Conservation (phyloP, 2,329 filamentous ascomycete genomes). For the Microsporum ferrugineum region DNA sequence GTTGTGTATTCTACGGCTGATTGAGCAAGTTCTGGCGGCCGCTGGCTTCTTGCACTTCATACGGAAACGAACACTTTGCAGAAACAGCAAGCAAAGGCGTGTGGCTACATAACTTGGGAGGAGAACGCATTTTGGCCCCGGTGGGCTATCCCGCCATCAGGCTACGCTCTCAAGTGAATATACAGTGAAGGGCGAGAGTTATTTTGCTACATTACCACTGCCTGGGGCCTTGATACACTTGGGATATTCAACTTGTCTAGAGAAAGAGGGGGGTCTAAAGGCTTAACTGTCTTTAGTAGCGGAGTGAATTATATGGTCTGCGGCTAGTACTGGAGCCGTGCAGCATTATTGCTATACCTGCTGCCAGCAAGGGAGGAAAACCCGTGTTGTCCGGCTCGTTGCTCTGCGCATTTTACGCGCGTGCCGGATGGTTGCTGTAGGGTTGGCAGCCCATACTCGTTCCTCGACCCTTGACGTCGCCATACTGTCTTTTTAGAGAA, state of each 20-base stretch:
- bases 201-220: background rate
- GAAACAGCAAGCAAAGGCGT: background rate
- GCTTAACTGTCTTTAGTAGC: background rate
- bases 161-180: background rate
- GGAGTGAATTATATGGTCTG: background rate
- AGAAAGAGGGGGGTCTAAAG: background rate
- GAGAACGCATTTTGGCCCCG: background rate
- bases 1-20: background rate
- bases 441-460: background rate
- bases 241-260: too few relatives aligned
- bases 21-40: background rate
- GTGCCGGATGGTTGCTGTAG: background rate
- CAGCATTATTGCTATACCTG: background rate
- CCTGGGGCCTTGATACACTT: background rate
- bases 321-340: background rate
- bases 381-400: background rate
- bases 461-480: background rate
- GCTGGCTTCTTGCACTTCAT: background rate
- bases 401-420: background rate
- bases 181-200: background rate
- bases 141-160: conserved; percentile 2
- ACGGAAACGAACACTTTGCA: background rate
- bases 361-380: background rate
- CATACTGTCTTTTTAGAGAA: background rate
- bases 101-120: background rate